Evolutionary conservation across 75 land plant genomes (phyloP), one percentile per base, ranked within the genome.

Genomic region (Isoetes taiwanensis): DNA sequence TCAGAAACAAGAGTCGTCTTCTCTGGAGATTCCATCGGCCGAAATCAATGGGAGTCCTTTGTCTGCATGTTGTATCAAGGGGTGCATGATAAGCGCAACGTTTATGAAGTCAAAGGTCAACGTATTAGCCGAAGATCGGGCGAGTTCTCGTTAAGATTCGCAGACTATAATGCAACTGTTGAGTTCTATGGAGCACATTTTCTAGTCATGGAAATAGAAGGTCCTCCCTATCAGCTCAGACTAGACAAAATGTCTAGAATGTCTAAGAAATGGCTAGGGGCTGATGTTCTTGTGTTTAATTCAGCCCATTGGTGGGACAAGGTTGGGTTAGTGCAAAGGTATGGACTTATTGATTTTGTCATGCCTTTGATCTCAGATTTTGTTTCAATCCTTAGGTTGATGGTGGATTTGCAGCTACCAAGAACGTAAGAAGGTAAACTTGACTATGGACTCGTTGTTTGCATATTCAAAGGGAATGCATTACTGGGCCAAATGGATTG

Each of bases 21-120:
- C 52, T 83, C 70, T 0, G 96, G 93, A 0, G 96, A 89, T 60
- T 89, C 96, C 2, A 71, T 89, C 3, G 96, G 84, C 9, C 72
- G 96, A 41, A 86, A 89, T 71, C 86, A 89, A 28, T 89, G 96
- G 93, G 96, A 89, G 65, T 89, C 96, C 0, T 43, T 89, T 61
- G 25, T 89, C 24, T 89, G 96, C 81, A 89, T 82, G 83, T 71
- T 89, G 0, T 56, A 83, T 3, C 68, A 71, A 43, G 81, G 58
- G 14, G 79, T 86, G 11, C 25, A 67, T 0, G 66, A 89, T 70
- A 63, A 71, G 65, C 68, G 76, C 2, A 27, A 59, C 23, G 74
- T 86, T 8, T 86, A 70, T 41, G 96, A 89, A 58, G 56, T 63
- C 21, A 66, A 78, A 43, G 94, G 97, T 4, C 73, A 69, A 9